Evolutionary conservation across 306 rosid species (phyloP).

Genomic region (Quercus gilva): DNA sequence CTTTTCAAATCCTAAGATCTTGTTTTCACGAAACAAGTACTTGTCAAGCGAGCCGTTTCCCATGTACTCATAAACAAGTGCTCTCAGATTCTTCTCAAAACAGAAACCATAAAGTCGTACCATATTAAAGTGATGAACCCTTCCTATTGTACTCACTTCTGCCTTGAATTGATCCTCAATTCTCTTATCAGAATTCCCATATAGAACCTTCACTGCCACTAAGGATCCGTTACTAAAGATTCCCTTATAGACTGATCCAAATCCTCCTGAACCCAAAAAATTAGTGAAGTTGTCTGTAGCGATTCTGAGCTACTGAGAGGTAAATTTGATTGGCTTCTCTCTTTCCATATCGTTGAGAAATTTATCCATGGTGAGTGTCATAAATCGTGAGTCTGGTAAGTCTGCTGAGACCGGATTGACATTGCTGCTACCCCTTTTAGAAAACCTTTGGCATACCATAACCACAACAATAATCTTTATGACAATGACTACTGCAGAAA

Average conservation of each 20-base stretch:
- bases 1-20: slow-evolving; percentile 19
- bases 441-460: background rate
- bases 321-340: background rate
- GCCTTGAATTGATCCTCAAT: slow-evolving; percentile 47
- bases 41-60: slow-evolving; percentile 36
- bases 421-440: background rate
- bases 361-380: too few relatives aligned
- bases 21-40: slow-evolving; percentile 24
- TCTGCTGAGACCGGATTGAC: background rate
- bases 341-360: too few relatives aligned
- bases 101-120: slow-evolving; percentile 45
- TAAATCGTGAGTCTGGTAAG: background rate
- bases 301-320: slow-evolving; percentile 17
- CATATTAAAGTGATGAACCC: slow-evolving; percentile 39
- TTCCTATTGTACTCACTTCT: slow-evolving; percentile 47
- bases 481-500: slow-evolving; percentile 21
- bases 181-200: slow-evolving; percentile 15
- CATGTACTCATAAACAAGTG: slow-evolving; percentile 43
- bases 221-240: slow-evolving; percentile 29
- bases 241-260: slow-evolving; percentile 42
- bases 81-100: slow-evolving; percentile 22
- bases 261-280: slow-evolving; percentile 48
- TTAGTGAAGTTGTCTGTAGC: slow-evolving; percentile 40
- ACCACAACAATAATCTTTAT: slow-evolving; percentile 20
- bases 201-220: slow-evolving; percentile 50